phyloP scores from a whole-genome alignment of 208 protist species.

The Acanthamoeba sp. region DNA sequence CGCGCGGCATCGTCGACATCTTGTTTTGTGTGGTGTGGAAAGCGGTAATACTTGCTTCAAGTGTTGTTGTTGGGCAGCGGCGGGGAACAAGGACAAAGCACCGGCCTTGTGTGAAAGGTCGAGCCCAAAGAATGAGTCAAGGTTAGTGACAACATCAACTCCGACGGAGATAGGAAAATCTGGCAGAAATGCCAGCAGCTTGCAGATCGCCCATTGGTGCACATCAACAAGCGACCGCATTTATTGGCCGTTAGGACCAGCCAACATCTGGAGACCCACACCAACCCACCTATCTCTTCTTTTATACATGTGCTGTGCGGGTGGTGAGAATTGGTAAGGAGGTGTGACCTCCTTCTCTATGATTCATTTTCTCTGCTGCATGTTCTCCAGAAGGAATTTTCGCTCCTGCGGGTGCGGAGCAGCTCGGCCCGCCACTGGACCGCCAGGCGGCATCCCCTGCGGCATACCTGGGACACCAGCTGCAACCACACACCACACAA shows the following conservation, averaged over 20 bases:
- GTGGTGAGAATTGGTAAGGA: too few species aligned
- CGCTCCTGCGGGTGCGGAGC: slow-evolving; percentile 17
- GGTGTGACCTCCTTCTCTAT: neutral
- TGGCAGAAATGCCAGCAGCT: neutral
- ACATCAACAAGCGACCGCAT: neutral
- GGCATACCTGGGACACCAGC: neutral
- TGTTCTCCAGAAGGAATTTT: slow-evolving; percentile 48
- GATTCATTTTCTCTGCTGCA: slow-evolving; percentile 37
- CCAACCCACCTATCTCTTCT: neutral
- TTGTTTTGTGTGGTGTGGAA: neutral
- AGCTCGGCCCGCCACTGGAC: neutral
- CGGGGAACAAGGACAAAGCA: neutral
- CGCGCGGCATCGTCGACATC: neutral
- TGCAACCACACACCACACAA: too few species aligned
- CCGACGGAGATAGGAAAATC: neutral
- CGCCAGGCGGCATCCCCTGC: neutral
- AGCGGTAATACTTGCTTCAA: neutral
- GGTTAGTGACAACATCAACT: neutral
- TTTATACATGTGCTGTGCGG: neutral
- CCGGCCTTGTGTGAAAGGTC: neutral
- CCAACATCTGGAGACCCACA: neutral
- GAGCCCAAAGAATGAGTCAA: neutral
- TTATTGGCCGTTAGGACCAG: neutral
- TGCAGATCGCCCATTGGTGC: too few species aligned
- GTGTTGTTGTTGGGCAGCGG: neutral